Conservation (phyloP, 768 basidiomycete species). For the Rhodosporidiobolus odoratus region DNA sequence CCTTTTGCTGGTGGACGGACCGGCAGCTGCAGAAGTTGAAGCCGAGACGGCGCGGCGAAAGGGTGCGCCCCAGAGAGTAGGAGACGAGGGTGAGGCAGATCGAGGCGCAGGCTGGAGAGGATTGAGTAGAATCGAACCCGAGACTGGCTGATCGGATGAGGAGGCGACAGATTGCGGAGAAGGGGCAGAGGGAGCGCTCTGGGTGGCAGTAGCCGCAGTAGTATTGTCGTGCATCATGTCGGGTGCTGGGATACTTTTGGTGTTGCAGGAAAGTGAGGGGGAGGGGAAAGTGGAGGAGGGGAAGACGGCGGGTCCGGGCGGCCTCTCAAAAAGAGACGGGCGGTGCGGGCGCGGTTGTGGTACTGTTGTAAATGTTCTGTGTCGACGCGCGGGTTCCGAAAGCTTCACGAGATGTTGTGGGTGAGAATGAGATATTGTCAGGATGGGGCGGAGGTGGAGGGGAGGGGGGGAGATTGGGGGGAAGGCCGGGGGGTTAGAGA, state of each 20-base stretch:
- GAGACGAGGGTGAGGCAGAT: not conserved
- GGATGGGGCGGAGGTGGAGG: too few relatives aligned
- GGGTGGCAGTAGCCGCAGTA: constrained; percentile 8
- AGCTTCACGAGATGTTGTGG: too few relatives aligned
- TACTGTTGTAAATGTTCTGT: too few relatives aligned
- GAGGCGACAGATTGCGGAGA: constrained; percentile 3
- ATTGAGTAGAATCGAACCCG: constrained; percentile 34
- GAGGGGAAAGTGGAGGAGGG: constrained; percentile 1
- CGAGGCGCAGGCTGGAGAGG: constrained; percentile 7
- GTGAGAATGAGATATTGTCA: too few relatives aligned
- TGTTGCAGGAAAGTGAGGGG: not conserved
- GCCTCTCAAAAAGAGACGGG: not conserved
- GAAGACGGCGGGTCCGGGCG: not conserved
- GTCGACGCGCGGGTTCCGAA: too few relatives aligned
- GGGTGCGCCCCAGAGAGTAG: not conserved
- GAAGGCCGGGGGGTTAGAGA: too few relatives aligned
- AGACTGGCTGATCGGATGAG: too few relatives aligned
- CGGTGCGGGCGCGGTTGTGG: not conserved
- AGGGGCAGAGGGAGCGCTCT: not conserved
- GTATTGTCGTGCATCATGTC: not conserved
- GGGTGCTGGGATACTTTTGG: not conserved
- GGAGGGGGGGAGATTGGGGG: not conserved
- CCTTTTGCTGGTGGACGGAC: not conserved
- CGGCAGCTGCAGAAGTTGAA: not conserved
- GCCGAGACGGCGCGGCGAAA: constrained; percentile 1